Base-by-base conservation (phyloP, 495 filamentous ascomycete genomes). In the Usnea hakonensis region DNA sequence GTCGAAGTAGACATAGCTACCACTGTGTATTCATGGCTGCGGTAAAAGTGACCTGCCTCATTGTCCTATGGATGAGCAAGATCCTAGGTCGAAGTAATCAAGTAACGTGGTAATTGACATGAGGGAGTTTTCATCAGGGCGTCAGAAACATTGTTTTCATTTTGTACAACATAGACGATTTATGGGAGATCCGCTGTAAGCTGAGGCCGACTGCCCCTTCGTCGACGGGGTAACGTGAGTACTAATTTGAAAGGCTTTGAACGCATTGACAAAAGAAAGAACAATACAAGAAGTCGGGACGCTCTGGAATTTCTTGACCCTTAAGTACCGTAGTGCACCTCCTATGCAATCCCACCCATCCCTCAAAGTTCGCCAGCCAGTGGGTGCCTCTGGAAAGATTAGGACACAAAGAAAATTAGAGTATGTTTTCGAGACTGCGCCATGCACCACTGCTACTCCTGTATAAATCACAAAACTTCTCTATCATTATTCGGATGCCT, bases 221-320 rank as follows among this genome's bases (percentile, higher is more conserved):
- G 37, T 46, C 60, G 60, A 44, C 38, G 38, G 52, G 60, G 53
- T 62, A 62, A 44, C 56, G 46, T 41, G 60, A 62, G 60, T 52
- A 62, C 28, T 62, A 62, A 10, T 19, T 43, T 55, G 26, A 62
- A 30, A 52, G 52, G 60, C 23, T 55, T 33, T 46, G 60, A 56
- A 43, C 38, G 53, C 60, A 37, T 36, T 46, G n/a, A 36, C 41
- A 52, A 55, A 62, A 30, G 32, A 50, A 56, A 44, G 46, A 11
- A 62, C 56, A 44, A 23, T 62, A 62, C 60, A 62, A 26, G 52
- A 62, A 56, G 50, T 40, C 26, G n/a, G n/a, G 28, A 48, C 35
- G 32, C 58, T 53, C 21, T 52, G 46, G 33, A 52, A 36, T 17
- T 60, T 21, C 46, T n/a, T 53, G 33, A 53, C 44, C 36, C 46